phyloP scores from a whole-genome alignment of 768 basidiomycete species.

The Exidia glandulosa region DNA sequence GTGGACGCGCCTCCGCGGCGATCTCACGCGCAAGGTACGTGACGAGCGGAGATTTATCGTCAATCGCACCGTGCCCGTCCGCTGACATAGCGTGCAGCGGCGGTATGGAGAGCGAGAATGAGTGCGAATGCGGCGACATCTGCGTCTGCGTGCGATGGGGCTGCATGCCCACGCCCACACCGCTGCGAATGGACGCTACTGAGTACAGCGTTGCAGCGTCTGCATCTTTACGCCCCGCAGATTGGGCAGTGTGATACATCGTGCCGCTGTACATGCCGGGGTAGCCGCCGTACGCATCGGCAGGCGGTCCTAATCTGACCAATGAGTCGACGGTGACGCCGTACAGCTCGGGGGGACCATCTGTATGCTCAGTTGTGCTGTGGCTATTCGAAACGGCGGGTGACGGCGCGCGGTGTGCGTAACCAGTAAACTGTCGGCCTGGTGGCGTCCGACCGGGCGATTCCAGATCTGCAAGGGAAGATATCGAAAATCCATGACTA shows the following conservation, averaged over 20 bases:
- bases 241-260: not conserved
- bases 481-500: not conserved
- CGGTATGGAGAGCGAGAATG: not conserved
- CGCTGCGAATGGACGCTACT: conserved; percentile 42
- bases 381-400: not conserved
- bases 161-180: not conserved
- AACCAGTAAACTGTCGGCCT: too few relatives aligned
- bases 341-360: not conserved
- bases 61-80: not conserved
- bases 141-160: too few relatives aligned
- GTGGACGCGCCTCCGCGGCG: conserved; percentile 55
- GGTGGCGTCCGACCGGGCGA: too few relatives aligned
- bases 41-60: not conserved
- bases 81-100: not conserved
- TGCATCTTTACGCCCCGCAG: conserved; percentile 35
- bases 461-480: not conserved
- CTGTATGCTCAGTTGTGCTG: not conserved
- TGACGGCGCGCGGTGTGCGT: not conserved
- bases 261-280: not conserved
- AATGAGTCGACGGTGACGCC: conserved; percentile 19
- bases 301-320: conserved; percentile 22
- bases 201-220: conserved; percentile 82
- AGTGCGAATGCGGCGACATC: not conserved
- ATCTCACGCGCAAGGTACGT: conserved; percentile 44
- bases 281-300: conserved; percentile 17